These are phyloP conservation scores for Mycothermus thermophilus DNA, from an alignment of 495 filamentous ascomycete genomes.

Conservation along the genomic window DNA sequence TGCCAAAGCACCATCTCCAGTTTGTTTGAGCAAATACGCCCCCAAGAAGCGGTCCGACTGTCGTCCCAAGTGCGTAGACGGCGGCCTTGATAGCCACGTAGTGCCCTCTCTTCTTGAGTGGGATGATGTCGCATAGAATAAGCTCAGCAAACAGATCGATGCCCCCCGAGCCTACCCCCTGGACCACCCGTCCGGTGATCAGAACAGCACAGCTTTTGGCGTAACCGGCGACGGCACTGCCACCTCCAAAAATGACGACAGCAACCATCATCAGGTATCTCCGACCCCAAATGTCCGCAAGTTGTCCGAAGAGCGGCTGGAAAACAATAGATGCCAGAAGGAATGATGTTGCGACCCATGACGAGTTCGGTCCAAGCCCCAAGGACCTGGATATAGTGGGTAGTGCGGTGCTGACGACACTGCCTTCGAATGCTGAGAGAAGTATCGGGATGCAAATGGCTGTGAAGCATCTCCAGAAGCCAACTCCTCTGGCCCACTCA, in stretches of 20 bases:
- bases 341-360: conserved; percentile 20
- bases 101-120: conserved; percentile 49
- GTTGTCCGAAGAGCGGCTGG: conserved; percentile 28
- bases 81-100: conserved; percentile 44
- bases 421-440: conserved; percentile 35
- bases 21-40: conserved; percentile 50
- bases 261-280: conserved; percentile 29
- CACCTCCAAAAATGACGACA: conserved; percentile 28
- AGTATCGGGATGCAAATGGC: conserved; percentile 24
- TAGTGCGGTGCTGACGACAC: conserved; percentile 38
- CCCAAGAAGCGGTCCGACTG: conserved; percentile 60
- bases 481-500: conserved; percentile 13
- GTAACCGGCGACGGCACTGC: conserved; percentile 29
- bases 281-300: conserved; percentile 40
- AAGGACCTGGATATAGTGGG: conserved; percentile 26
- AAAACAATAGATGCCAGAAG: conserved; percentile 16
- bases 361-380: conserved; percentile 13
- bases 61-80: conserved; percentile 60
- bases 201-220: conserved; percentile 39
- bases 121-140: conserved; percentile 55
- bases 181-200: conserved; percentile 59
- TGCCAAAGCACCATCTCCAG: conserved; percentile 18
- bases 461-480: conserved; percentile 30
- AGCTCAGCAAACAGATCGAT: conserved; percentile 26
- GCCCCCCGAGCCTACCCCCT: conserved; percentile 76